These are phyloP conservation scores for Trebouxiophyceae sp. DNA, from an alignment of 163 green algal genomes.

Conservation along the genomic window DNA sequence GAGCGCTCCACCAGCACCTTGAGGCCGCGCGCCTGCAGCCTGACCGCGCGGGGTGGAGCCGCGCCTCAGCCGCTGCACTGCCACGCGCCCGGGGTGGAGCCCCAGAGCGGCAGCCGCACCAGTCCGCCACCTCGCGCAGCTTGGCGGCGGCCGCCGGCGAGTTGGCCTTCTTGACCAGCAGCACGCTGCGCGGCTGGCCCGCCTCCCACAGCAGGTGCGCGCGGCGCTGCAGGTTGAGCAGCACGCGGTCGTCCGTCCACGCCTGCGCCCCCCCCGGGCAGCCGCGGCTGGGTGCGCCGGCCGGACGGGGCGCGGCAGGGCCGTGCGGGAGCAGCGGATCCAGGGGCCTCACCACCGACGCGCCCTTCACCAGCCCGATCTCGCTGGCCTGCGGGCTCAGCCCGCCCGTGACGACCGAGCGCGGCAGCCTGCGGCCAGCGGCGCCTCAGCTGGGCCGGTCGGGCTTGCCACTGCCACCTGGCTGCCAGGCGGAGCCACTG, in stretches of 20 bases:
- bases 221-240: slow-evolving; percentile 22
- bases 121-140: slow-evolving; percentile 58
- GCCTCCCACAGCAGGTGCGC: slow-evolving; percentile 48
- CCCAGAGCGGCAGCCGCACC: slow-evolving; percentile 25
- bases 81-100: neutral
- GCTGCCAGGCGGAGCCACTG: too few species aligned
- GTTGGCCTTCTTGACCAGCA: slow-evolving; percentile 79
- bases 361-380: slow-evolving; percentile 30
- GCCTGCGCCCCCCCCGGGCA: too few species aligned
- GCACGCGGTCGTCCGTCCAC: neutral
- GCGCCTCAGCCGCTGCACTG: neutral
- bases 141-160: slow-evolving; percentile 36
- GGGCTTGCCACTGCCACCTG: too few species aligned
- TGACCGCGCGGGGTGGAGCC: neutral
- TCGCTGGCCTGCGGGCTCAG: slow-evolving; percentile 8
- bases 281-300: too few species aligned
- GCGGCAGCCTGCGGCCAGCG: neutral
- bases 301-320: too few species aligned
- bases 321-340: neutral
- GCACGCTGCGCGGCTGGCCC: slow-evolving; percentile 32
- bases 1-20: slow-evolving; percentile 63
- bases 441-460: neutral
- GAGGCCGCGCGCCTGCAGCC: slow-evolving; percentile 36
- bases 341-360: slow-evolving; percentile 20
- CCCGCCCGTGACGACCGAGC: slow-evolving; percentile 1